A percentile compares a stretch with the other conserved stretches of the same genome.
These are phyloP conservation scores for Mycena amicta DNA, from an alignment of 768 basidiomycete genomes.

Conservation along the genomic window DNA sequence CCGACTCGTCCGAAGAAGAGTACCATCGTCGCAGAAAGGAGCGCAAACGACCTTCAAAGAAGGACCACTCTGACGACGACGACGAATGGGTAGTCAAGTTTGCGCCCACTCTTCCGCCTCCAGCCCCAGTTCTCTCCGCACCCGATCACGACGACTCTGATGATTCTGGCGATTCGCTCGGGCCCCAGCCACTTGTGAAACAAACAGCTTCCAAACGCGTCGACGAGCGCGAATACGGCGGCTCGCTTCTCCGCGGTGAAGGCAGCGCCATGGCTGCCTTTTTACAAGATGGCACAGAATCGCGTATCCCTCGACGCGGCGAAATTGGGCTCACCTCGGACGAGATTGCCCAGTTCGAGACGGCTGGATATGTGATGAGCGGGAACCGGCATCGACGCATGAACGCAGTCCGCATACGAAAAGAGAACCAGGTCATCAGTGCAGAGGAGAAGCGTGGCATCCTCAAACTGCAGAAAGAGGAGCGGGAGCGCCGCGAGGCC, in stretches of 20 bases:
- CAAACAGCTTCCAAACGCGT: constrained; percentile 50
- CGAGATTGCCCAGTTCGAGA: constrained; percentile 86
- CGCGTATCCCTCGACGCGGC: constrained; percentile 96
- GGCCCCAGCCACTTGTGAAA: constrained; percentile 69
- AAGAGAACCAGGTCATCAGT: constrained; percentile 99
- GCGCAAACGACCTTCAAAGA: constrained; percentile 58
- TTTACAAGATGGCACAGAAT: constrained; percentile 78
- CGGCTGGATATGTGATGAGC: constrained; percentile 96
- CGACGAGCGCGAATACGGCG: constrained; percentile 87
- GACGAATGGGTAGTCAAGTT: constrained; percentile 73
- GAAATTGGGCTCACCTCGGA: constrained; percentile 93
- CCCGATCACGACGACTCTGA: constrained; percentile 47
- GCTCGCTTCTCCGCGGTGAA: constrained; percentile 90
- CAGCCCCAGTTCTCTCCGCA: constrained; percentile 27
- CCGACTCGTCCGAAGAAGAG: constrained; percentile 57
- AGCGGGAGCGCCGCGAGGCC: constrained; percentile 87
- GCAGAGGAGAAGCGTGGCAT: constrained; percentile 98
- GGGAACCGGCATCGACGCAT: constrained; percentile 93
- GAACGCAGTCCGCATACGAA: constrained; percentile 98
- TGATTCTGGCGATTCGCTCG: constrained; percentile 63
- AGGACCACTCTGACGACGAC: constrained; percentile 47
- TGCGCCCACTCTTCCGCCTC: constrained; percentile 24
- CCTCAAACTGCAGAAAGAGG: constrained; percentile 91
- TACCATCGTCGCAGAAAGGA: constrained; percentile 55
- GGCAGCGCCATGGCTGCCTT: constrained; percentile 98